Evolutionary conservation across 148 eudicot genomes (phyloP).

Genomic region (Suaeda aralocaspica): DNA sequence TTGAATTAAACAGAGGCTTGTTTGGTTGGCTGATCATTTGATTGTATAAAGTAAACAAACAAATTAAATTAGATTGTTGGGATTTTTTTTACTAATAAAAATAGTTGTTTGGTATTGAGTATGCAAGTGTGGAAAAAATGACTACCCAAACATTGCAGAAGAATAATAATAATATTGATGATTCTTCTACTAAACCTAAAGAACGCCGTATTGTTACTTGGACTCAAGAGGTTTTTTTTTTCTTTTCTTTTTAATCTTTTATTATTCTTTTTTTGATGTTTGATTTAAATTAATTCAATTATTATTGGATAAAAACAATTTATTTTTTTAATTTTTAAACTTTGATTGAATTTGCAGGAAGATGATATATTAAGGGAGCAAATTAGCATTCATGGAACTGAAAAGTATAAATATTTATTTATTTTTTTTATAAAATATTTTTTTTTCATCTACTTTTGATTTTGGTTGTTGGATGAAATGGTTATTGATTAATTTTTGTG

Average conservation of each 20-base stretch:
- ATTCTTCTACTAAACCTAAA: conserved; percentile 35
- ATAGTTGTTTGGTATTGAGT: conserved; percentile 18
- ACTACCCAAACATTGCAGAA: conserved; percentile 20
- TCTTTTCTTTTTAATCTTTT: conserved; percentile 3
- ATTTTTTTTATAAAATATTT: neutral
- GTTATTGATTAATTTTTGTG: too few relatives aligned
- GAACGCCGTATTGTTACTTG: conserved; percentile 88
- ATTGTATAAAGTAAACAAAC: conserved; percentile 3
- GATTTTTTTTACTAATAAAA: neutral
- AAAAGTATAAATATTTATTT: conserved; percentile 41
- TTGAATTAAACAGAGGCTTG: conserved; percentile 28
- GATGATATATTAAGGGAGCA: conserved; percentile 91
- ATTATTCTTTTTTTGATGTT: too few relatives aligned
- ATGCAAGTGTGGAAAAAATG: conserved; percentile 25
- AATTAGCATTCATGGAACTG: conserved; percentile 75
- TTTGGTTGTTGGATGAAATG: conserved; percentile 8
- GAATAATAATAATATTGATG: conserved; percentile 33
- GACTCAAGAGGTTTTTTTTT: conserved; percentile 66
- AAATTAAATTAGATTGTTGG: neutral
- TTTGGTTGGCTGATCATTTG: too few relatives aligned
- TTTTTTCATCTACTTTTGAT: neutral
- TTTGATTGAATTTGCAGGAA: conserved; percentile 53
- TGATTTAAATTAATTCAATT: neutral
- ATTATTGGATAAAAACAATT: neutral
- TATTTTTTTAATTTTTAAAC: neutral